Conservation (phyloP, 768 basidiomycete species). For the Gloeophyllum trabeum region DNA sequence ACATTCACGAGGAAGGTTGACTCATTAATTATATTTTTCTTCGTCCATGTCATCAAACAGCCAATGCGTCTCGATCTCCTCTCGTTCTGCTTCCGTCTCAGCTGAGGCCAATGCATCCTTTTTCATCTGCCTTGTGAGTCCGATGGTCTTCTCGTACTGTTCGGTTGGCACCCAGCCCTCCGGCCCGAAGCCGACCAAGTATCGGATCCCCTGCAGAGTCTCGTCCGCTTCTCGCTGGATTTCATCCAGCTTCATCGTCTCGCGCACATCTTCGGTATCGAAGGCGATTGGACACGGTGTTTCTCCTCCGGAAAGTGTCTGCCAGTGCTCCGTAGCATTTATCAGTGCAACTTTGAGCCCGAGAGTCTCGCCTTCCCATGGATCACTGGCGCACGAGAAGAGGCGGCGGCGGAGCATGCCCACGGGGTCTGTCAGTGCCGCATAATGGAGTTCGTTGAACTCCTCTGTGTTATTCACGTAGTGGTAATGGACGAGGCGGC, state of each 20-base stretch:
- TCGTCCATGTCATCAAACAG: constrained; percentile 38
- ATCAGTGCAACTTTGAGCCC: constrained; percentile 35
- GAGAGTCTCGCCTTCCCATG: constrained; percentile 43
- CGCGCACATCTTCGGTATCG: constrained; percentile 29
- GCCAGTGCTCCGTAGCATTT: constrained; percentile 29
- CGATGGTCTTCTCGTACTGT: constrained; percentile 28
- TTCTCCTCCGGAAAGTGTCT: constrained; percentile 24
- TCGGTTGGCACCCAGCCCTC: constrained; percentile 34
- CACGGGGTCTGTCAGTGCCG: constrained; percentile 25
- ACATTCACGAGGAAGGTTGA: no score
- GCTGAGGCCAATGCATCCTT: constrained; percentile 17
- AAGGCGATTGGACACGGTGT: constrained; percentile 34
- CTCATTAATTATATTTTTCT: constrained; percentile 31
- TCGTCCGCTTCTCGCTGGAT: constrained; percentile 19
- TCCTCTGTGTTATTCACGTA: constrained; percentile 31
- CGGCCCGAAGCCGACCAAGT: constrained; percentile 20
- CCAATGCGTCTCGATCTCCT: constrained; percentile 28
- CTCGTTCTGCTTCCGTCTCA: constrained; percentile 25
- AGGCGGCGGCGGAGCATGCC: constrained; percentile 26
- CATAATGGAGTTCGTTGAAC: constrained; percentile 33
- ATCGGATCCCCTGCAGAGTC: constrained; percentile 15
- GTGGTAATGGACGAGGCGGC: constrained; percentile 38
- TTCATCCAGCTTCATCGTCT: constrained; percentile 26
- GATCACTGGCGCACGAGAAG: constrained; percentile 28
- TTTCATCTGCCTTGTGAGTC: constrained; percentile 22